A percentile compares a stretch with the other conserved stretches of the same genome.
phyloP scores from a whole-genome alignment of 148 eudicot genomes.

The Agrostemma githago region DNA sequence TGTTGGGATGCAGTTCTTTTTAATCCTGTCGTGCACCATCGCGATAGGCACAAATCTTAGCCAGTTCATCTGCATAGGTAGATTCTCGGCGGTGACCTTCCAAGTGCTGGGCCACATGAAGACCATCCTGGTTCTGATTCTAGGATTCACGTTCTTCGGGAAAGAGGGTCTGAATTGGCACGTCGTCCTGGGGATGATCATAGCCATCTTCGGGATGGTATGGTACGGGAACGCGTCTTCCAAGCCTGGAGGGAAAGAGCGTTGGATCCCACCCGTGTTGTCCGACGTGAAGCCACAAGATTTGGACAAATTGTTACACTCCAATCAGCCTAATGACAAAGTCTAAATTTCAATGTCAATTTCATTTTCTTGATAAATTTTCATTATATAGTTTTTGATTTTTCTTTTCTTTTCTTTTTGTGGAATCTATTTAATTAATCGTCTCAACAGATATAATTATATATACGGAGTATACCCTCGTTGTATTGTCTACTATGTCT shows the following conservation, averaged over 20 bases:
- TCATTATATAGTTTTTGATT: background rate
- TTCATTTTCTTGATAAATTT: conserved; percentile 1
- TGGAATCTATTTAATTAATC: background rate
- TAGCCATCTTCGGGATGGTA: conserved; percentile 40
- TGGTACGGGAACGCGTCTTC: conserved; percentile 52
- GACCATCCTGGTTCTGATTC: conserved; percentile 37
- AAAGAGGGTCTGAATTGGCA: conserved; percentile 43
- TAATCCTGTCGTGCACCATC: conserved; percentile 36
- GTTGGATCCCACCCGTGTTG: conserved; percentile 19
- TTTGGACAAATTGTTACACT: conserved; percentile 7
- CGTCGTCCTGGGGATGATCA: conserved; percentile 37
- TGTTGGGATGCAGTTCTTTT: conserved; percentile 30
- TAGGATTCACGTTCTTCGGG: conserved; percentile 45
- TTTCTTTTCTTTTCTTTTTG: background rate
- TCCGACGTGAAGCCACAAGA: conserved; percentile 11
- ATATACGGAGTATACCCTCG: background rate
- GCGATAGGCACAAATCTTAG: conserved; percentile 50
- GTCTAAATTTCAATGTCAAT: background rate
- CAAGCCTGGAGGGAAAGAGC: conserved; percentile 48
- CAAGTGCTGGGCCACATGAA: conserved; percentile 55
- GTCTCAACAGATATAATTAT: background rate
- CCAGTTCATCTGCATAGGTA: conserved; percentile 51
- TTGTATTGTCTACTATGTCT: background rate
- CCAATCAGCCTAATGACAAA: conserved; percentile 4
- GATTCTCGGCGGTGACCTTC: conserved; percentile 49